A percentile compares a stretch with the other conserved stretches of the same genome.
phyloP scores from a whole-genome alignment of 441 rosid genomes.

The Brassica balearica region DNA sequence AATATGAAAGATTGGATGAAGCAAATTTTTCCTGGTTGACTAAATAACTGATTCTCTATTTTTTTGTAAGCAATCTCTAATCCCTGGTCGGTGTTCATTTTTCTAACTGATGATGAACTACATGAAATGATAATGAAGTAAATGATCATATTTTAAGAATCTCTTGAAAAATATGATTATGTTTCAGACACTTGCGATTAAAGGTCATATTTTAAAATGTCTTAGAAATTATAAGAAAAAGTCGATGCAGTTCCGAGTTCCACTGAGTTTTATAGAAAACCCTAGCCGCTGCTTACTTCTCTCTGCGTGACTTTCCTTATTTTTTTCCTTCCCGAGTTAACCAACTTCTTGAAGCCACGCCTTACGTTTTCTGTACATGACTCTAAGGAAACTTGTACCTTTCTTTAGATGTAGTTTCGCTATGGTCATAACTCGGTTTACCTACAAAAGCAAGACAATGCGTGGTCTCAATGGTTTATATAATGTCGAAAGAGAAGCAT shows the following conservation, averaged over 20 bases:
- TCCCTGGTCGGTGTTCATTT: neutral
- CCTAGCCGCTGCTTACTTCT: neutral
- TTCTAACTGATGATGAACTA: neutral
- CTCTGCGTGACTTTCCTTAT: neutral
- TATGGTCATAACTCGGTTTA: slow-evolving; percentile 34
- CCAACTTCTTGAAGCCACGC: slow-evolving; percentile 39
- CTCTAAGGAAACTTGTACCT: slow-evolving; percentile 40
- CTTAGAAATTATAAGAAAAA: neutral
- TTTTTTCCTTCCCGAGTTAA: slow-evolving; percentile 15
- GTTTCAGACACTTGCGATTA: neutral
- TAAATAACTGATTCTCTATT: neutral
- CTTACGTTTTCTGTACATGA: slow-evolving; percentile 37
- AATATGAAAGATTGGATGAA: too few species aligned
- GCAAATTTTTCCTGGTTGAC: too few species aligned
- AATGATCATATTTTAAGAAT: neutral
- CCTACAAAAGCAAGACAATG: slow-evolving; percentile 37
- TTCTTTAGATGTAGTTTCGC: slow-evolving; percentile 44
- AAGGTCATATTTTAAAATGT: neutral
- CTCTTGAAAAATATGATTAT: neutral
- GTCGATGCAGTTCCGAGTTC: neutral
- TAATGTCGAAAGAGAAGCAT: neutral
- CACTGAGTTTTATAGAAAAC: neutral
- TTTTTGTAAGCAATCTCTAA: neutral
- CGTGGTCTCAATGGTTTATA: neutral
- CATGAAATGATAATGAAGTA: neutral